Percentiles rank a stretch among this genome's conserved stretches.
phyloP scores from a whole-genome alignment of 352 stramenopile genomes.

The Pythium sukuiense region DNA sequence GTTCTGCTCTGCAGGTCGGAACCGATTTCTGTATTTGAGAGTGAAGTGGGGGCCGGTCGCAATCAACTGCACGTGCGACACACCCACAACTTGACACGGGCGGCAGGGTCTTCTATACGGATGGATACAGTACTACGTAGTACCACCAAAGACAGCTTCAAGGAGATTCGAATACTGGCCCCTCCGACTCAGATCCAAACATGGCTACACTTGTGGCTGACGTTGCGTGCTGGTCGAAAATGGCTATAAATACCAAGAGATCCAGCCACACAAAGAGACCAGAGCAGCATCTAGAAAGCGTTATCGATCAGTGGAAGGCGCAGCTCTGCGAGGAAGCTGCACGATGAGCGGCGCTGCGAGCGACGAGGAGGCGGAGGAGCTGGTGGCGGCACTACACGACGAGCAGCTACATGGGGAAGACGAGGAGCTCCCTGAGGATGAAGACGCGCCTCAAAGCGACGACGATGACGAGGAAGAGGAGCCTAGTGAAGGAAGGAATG shows the following conservation, averaged over 20 bases:
- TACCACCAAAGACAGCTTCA: constrained; percentile 18
- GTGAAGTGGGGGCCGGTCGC: neutral
- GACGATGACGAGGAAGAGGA: neutral
- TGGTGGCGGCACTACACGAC: constrained; percentile 19
- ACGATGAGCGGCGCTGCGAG: constrained; percentile 17
- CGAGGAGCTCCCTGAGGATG: neutral
- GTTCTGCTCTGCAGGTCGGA: neutral
- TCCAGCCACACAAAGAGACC: neutral
- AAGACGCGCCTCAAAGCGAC: neutral
- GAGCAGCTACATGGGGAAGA: constrained; percentile 11
- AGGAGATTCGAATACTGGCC: constrained; percentile 20
- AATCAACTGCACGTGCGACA: neutral
- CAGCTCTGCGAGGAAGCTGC: neutral
- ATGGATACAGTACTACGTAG: neutral
- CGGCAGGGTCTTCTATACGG: constrained; percentile 15
- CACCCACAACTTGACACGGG: constrained; percentile 8
- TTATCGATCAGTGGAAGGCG: neutral
- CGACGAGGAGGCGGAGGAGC: constrained; percentile 26
- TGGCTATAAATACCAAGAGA: neutral
- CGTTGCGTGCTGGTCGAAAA: neutral
- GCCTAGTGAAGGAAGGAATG: neutral
- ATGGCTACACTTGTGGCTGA: constrained; percentile 21
- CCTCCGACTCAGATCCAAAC: constrained; percentile 9
- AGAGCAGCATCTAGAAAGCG: neutral
- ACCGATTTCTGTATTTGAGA: neutral